Percentiles rank a stretch among this genome's conserved stretches.
Evolutionary conservation across 768 basidiomycete genomes (phyloP).

Genomic region (Zangia roseola): DNA sequence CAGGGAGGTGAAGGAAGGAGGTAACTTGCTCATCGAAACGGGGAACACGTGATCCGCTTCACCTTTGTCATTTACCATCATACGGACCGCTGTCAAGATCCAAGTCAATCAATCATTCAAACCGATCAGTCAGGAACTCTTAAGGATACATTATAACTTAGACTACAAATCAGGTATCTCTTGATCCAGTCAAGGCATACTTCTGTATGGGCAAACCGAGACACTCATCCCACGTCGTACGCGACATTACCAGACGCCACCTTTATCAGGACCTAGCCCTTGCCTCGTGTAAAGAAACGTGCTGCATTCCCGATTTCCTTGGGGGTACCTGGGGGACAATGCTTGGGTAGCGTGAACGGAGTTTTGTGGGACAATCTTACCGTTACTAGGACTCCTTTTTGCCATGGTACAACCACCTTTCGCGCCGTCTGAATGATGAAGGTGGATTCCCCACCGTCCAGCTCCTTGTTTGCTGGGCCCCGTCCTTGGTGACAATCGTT

Average conservation of each 20-base stretch:
- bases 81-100: too few species aligned
- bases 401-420: constrained; percentile 16
- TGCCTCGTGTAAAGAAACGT: constrained; percentile 20
- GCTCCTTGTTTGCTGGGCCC: constrained; percentile 2
- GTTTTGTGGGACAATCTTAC: constrained; percentile 8
- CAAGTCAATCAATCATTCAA: too few species aligned
- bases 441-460: constrained; percentile 9
- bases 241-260: not conserved
- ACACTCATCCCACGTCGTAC: constrained; percentile 11
- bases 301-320: constrained; percentile 9
- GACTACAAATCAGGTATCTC: constrained; percentile 2
- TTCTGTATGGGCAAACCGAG: constrained; percentile 1
- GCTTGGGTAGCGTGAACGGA: constrained; percentile 4
- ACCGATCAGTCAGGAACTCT: constrained; percentile 5
- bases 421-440: constrained; percentile 26
- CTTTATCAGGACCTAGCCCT: constrained; percentile 11
- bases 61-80: too few species aligned
- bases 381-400: constrained; percentile 22
- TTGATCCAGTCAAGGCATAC: not conserved
- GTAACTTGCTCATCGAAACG: constrained; percentile 19
- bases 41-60: constrained; percentile 13
- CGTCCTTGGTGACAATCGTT: constrained; percentile 11
- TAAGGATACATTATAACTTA: constrained; percentile 3
- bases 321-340: constrained; percentile 26
- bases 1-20: constrained; percentile 47